phyloP scores from a whole-genome alignment of 2,329 filamentous ascomycete species.

The Sclerotinia subarctica region DNA sequence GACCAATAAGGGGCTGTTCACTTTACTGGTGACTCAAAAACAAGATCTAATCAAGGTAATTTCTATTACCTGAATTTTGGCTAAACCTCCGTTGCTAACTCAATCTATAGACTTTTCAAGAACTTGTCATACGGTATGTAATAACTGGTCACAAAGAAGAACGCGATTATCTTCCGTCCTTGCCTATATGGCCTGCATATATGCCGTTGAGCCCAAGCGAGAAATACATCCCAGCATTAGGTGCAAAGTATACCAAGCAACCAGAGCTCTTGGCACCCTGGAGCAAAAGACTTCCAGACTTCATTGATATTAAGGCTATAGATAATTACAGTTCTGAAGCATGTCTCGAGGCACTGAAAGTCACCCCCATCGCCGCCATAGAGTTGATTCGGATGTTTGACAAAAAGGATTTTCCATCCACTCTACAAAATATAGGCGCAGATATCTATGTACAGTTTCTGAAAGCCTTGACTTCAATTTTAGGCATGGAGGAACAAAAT shows the following conservation, averaged over 20 bases:
- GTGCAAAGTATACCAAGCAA: slow-evolving; percentile 25
- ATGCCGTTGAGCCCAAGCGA: not conserved
- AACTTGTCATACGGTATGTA: slow-evolving; percentile 21
- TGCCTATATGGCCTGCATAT: slow-evolving; percentile 28
- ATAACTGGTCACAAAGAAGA: not conserved
- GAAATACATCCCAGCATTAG: slow-evolving; percentile 22
- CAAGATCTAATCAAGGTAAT: not conserved
- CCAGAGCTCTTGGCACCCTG: slow-evolving; percentile 29
- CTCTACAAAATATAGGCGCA: slow-evolving; percentile 10
- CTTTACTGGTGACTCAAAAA: not conserved
- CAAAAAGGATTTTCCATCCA: slow-evolving; percentile 22
- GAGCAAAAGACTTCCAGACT: slow-evolving; percentile 26
- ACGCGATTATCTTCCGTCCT: not conserved
- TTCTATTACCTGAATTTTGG: not conserved
- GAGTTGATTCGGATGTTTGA: slow-evolving; percentile 24
- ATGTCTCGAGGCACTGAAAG: not conserved
- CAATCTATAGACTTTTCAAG: slow-evolving; percentile 22
- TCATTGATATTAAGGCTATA: slow-evolving; percentile 24
- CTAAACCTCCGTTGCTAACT: not conserved
- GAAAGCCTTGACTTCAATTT: not conserved
- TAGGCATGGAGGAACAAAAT: not conserved
- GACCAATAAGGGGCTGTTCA: slow-evolving; percentile 12
- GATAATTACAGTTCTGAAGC: not conserved
- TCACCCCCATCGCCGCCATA: not conserved
- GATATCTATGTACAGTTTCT: not conserved